Evolutionary conservation across 495 filamentous ascomycete species (phyloP).

Genomic region (Lentithecium fluviatile): DNA sequence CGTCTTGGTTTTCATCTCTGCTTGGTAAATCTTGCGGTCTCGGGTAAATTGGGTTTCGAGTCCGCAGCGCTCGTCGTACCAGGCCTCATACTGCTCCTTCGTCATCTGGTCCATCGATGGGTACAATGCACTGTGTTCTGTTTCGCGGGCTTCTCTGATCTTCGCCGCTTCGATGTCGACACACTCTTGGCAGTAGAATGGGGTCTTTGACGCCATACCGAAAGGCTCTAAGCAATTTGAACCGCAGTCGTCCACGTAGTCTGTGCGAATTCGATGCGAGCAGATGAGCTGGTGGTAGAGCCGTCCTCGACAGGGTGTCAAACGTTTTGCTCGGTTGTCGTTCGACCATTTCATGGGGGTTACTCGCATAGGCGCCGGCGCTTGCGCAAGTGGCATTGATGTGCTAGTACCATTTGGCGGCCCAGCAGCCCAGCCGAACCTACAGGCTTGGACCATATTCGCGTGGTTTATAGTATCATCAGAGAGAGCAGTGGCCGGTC

Average conservation of each 20-base stretch:
- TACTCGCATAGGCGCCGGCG: not conserved
- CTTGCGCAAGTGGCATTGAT: not conserved
- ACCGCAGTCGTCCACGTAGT: slow-evolving; percentile 31
- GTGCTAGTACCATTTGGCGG: not conserved
- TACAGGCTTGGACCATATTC: slow-evolving; percentile 14
- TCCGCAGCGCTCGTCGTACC: slow-evolving; percentile 23
- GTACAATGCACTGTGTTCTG: slow-evolving; percentile 20
- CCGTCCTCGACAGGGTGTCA: slow-evolving; percentile 20
- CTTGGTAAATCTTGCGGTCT: slow-evolving; percentile 16
- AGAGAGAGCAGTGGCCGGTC: slow-evolving; percentile 2
- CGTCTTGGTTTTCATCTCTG: slow-evolving; percentile 9
- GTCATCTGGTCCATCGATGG: slow-evolving; percentile 17
- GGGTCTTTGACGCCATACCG: not conserved
- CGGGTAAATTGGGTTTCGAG: slow-evolving; percentile 9
- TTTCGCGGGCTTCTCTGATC: slow-evolving; percentile 17
- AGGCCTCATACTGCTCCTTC: slow-evolving; percentile 25
- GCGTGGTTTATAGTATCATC: slow-evolving; percentile 22
- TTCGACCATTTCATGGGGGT: not conserved
- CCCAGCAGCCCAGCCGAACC: slow-evolving; percentile 27
- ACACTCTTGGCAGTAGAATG: slow-evolving; percentile 34
- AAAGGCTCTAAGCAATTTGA: slow-evolving; percentile 26
- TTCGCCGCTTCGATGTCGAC: slow-evolving; percentile 4
- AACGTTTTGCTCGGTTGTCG: slow-evolving; percentile 10
- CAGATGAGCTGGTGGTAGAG: slow-evolving; percentile 31
- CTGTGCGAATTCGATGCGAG: slow-evolving; percentile 28